These are phyloP conservation scores for Thoreauomyces humboldtii DNA, from an alignment of 192 early-diverging fungal genomes.

Conservation along the genomic window DNA sequence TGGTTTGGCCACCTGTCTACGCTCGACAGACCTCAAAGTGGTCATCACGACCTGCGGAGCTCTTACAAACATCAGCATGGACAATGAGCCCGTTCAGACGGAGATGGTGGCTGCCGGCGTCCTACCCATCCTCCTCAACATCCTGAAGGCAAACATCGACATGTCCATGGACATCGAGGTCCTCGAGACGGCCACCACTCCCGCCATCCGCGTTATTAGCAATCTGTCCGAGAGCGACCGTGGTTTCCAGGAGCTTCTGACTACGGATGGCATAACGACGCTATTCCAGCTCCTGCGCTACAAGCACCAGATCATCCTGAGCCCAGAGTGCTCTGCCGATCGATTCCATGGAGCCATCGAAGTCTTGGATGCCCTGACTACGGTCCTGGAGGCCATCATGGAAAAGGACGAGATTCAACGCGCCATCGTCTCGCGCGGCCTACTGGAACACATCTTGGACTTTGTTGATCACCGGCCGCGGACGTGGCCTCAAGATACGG, in stretches of 20 bases:
- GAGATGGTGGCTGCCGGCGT: constrained; percentile 16
- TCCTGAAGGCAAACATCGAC: constrained; percentile 25
- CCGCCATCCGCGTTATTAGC: constrained; percentile 28
- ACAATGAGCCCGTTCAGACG: constrained; percentile 49
- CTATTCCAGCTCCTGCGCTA: constrained; percentile 29
- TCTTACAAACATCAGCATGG: constrained; percentile 52
- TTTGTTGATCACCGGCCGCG: constrained; percentile 46
- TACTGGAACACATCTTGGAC: constrained; percentile 39
- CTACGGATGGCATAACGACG: constrained; percentile 16
- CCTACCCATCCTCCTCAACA: constrained; percentile 17
- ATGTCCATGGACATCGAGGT: background rate
- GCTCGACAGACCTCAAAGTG: constrained; percentile 19
- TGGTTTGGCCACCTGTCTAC: constrained; percentile 20
- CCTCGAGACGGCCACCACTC: background rate
- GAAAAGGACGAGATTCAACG: constrained; percentile 47
- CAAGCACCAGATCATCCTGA: constrained; percentile 30
- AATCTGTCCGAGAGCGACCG: constrained; percentile 41
- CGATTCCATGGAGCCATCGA: constrained; percentile 35
- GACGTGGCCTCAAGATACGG: constrained; percentile 1
- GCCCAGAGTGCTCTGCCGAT: constrained; percentile 1
- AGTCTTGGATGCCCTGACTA: constrained; percentile 41
- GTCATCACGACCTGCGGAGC: constrained; percentile 38
- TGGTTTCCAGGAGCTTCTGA: constrained; percentile 36
- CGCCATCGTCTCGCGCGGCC: constrained; percentile 31
- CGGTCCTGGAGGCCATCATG: constrained; percentile 41